A percentile compares a stretch with the other conserved stretches of the same genome.
phyloP scores from a whole-genome alignment of 345 rosid genomes.

The Mercurialis annua region DNA sequence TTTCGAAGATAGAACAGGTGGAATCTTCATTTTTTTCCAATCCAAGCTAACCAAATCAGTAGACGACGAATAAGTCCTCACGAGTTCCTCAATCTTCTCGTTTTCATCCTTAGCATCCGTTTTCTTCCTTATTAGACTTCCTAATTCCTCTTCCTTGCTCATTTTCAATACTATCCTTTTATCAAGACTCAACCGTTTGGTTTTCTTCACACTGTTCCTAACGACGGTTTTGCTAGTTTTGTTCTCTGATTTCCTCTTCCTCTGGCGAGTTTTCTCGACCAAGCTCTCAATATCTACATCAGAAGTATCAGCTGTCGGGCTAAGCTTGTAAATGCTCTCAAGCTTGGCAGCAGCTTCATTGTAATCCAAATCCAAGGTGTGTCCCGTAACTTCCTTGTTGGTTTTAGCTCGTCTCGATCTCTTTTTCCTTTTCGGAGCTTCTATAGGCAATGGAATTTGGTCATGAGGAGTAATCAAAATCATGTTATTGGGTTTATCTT shows the following conservation, averaged over 20 bases:
- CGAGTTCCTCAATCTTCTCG: conserved; percentile 69
- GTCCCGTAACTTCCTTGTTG: conserved; percentile 37
- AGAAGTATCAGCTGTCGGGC: conserved; percentile 40
- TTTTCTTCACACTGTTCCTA: conserved; percentile 43
- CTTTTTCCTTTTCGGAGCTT: conserved; percentile 42
- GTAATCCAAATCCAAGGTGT: conserved; percentile 61
- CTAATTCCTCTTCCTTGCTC: conserved; percentile 33
- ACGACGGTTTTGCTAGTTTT: conserved; percentile 34
- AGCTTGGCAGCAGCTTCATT: conserved; percentile 89
- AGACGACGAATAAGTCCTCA: conserved; percentile 68
- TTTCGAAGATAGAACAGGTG: conserved; percentile 74
- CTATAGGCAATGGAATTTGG: conserved; percentile 42
- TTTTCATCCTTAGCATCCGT: conserved; percentile 38
- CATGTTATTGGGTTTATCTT: conserved; percentile 46
- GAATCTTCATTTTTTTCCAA: conserved; percentile 96
- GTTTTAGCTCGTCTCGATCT: conserved; percentile 44
- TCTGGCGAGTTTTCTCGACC: conserved; percentile 27
- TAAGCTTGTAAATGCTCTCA: conserved; percentile 75
- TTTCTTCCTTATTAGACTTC: conserved; percentile 16
- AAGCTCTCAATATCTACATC: conserved; percentile 33
- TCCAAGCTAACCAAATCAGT: conserved; percentile 72
- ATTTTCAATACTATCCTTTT: conserved; percentile 54
- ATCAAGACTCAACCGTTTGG: conserved; percentile 66
- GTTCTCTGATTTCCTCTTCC: conserved; percentile 40
- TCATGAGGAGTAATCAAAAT: conserved; percentile 47